Percentiles rank a stretch among this genome's conserved stretches.
These are phyloP conservation scores for Aspergillus tanneri DNA, from an alignment of 2,329 filamentous ascomycete genomes.

Conservation along the genomic window DNA sequence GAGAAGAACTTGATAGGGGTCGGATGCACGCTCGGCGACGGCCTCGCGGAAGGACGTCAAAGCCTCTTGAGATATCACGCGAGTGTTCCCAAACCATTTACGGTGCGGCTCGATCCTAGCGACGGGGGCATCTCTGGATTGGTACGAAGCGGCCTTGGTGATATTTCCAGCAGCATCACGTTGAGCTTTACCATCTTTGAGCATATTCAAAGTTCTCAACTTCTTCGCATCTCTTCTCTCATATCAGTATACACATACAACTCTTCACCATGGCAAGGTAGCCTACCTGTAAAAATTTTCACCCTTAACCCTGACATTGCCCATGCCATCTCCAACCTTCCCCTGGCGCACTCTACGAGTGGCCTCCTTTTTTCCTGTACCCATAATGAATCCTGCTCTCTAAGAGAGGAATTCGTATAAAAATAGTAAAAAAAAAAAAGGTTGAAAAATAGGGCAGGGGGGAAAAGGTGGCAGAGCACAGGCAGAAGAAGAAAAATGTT, in stretches of 20 bases:
- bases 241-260: conserved; percentile 11
- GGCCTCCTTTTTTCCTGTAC: conserved; percentile 88
- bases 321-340: conserved; percentile 81
- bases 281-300: conserved; percentile 93
- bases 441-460: conserved; percentile 28
- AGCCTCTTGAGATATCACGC: conserved; percentile 85
- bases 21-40: conserved; percentile 82
- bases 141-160: conserved; percentile 77
- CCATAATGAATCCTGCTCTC: conserved; percentile 59
- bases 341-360: conserved; percentile 80
- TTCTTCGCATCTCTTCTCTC: conserved; percentile 68
- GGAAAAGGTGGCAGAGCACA: conserved; percentile 33
- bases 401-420: conserved; percentile 23
- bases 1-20: conserved; percentile 91
- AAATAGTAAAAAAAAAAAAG: conserved; percentile 30
- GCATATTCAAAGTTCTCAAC: conserved; percentile 83
- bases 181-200: conserved; percentile 80
- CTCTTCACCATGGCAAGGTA: neutral
- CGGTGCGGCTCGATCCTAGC: conserved; percentile 93
- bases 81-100: conserved; percentile 96
- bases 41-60: conserved; percentile 84
- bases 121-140: conserved; percentile 75
- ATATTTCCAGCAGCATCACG: conserved; percentile 82
- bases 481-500: conserved; percentile 26
- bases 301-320: conserved; percentile 88